A percentile compares a stretch with the other conserved stretches of the same genome.
Evolutionary conservation across 345 rosid genomes (phyloP).

Genomic region (Euphorbia pulcherrima): DNA sequence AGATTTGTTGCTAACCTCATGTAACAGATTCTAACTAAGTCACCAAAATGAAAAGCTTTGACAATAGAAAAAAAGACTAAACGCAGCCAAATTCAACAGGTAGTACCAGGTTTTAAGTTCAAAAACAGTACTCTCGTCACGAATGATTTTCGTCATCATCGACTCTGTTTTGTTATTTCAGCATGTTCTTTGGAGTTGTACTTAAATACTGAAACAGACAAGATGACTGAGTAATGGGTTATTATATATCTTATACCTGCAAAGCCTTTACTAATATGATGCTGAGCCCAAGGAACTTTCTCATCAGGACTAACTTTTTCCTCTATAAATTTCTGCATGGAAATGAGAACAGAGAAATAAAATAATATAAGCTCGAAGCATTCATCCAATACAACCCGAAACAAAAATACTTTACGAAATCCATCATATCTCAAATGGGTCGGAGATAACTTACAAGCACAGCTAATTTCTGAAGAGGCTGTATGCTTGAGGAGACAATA

Average conservation of each 20-base stretch:
- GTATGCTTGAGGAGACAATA: slow-evolving; percentile 72
- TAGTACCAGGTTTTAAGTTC: background rate
- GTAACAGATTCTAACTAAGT: background rate
- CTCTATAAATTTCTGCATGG: slow-evolving; percentile 47
- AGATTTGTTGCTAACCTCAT: too few relatives aligned
- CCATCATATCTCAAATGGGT: background rate
- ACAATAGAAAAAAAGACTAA: background rate
- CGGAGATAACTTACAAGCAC: slow-evolving; percentile 43
- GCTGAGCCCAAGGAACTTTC: slow-evolving; percentile 45
- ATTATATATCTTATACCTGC: slow-evolving; percentile 36
- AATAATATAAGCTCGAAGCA: background rate
- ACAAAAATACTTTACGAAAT: background rate
- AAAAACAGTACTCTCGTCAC: background rate
- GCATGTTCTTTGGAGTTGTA: background rate
- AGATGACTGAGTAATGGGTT: background rate
- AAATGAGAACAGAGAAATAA: background rate
- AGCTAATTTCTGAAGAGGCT: slow-evolving; percentile 66
- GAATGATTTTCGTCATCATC: background rate
- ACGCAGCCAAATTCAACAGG: background rate
- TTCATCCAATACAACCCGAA: background rate
- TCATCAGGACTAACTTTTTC: slow-evolving; percentile 50
- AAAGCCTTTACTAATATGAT: slow-evolving; percentile 65
- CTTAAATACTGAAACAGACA: background rate
- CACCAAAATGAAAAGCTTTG: background rate
- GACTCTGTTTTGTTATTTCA: background rate